These are phyloP conservation scores for Podospora pseudopauciseta DNA, from an alignment of 495 filamentous ascomycete genomes.

Conservation along the genomic window DNA sequence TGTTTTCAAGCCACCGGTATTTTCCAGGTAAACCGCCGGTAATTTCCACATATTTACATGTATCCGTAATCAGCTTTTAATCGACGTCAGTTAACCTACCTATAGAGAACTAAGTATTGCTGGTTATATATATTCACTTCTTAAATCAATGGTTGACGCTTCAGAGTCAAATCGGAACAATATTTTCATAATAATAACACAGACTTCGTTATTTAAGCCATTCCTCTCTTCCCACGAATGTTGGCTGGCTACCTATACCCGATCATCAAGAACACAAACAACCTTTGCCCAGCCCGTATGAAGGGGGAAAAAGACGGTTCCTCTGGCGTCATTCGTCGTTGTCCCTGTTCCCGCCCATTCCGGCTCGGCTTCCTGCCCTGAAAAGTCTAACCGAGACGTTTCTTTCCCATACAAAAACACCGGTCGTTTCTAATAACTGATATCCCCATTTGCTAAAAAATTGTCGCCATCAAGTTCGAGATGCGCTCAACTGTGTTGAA, in stretches of 20 bases:
- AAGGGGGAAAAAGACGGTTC: neutral
- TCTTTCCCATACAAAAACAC: conserved; percentile 9
- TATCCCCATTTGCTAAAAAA: conserved; percentile 5
- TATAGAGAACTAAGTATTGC: too few species aligned
- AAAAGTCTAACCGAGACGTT: conserved; percentile 8
- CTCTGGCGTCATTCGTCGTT: neutral
- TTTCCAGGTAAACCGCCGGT: neutral
- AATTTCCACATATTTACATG: neutral
- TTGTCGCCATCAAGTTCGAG: conserved; percentile 7
- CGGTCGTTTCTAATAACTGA: conserved; percentile 7
- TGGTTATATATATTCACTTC: too few species aligned
- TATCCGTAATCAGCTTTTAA: neutral
- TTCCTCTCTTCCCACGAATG: conserved; percentile 3
- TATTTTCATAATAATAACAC: neutral
- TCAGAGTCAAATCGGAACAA: neutral
- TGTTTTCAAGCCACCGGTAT: neutral
- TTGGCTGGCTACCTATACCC: neutral
- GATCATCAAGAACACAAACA: conserved; percentile 5
- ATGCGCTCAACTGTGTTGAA: conserved; percentile 21
- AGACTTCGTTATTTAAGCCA: conserved; percentile 2
- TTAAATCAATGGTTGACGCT: too few species aligned
- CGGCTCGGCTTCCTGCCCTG: conserved; percentile 1
- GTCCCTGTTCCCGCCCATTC: conserved; percentile 5
- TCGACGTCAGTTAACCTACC: neutral
- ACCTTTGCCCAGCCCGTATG: conserved; percentile 3